Evolutionary conservation across 2,329 filamentous ascomycete genomes (phyloP).

Genomic region (Alternaria postmessia): DNA sequence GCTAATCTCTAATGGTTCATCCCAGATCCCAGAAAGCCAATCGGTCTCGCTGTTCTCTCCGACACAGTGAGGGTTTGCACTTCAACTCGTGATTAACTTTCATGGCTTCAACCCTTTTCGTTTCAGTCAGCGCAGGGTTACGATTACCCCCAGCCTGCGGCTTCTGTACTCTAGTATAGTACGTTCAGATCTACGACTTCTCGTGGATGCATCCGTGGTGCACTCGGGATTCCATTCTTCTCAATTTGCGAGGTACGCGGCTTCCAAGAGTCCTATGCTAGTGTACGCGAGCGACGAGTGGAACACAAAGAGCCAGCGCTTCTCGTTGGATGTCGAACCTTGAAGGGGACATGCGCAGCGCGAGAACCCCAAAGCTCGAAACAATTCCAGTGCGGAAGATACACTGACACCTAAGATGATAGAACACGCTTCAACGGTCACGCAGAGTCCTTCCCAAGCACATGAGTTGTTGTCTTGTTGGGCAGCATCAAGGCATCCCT

Average conservation of each 20-base stretch:
- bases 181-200: neutral
- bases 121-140: neutral
- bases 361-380: neutral
- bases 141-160: neutral
- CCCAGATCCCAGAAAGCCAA: slow-evolving; percentile 6
- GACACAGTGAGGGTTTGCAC: neutral
- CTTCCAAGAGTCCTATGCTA: no score
- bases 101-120: neutral
- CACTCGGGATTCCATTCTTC: neutral
- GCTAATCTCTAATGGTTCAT: slow-evolving; percentile 9
- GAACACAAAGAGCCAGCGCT: neutral
- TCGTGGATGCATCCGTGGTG: neutral
- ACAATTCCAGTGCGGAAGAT: neutral
- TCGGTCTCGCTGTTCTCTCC: slow-evolving; percentile 5
- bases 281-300: no score
- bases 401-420: neutral
- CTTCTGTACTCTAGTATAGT: neutral
- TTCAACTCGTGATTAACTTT: neutral
- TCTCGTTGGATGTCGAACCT: neutral
- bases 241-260: no score
- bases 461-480: slow-evolving; percentile 1
- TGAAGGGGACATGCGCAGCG: neutral
- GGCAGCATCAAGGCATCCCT: slow-evolving; percentile 3
- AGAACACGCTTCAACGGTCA: neutral
- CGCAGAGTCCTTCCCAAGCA: neutral